These are phyloP conservation scores for Cordyceps pruinosa DNA, from an alignment of 2,329 filamentous ascomycete species.

Conservation along the genomic window DNA sequence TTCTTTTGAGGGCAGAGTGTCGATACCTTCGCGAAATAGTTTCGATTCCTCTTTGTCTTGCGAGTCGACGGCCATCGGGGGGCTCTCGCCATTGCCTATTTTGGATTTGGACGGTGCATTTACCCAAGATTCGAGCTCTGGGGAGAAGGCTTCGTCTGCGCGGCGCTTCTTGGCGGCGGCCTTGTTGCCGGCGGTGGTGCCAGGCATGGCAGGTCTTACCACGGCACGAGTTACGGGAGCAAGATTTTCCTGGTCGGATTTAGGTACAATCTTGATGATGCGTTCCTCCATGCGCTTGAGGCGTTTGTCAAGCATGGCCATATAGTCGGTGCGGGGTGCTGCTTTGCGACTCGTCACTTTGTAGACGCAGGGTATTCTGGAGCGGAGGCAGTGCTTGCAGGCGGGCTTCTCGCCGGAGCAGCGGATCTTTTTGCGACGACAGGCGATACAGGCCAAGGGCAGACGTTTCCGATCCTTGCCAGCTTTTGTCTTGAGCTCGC, in stretches of 20 bases:
- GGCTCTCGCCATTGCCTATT: constrained; percentile 32
- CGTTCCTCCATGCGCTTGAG: constrained; percentile 96
- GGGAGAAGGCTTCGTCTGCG: constrained; percentile 80
- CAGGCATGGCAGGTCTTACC: constrained; percentile 69
- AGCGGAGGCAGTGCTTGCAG: constrained; percentile 91
- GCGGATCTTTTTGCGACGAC: constrained; percentile 92
- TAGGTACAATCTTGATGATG: constrained; percentile 91
- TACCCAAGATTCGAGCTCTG: constrained; percentile 76
- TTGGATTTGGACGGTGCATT: constrained; percentile 48
- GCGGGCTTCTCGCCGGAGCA: constrained; percentile 97
- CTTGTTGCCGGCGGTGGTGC: constrained; percentile 38
- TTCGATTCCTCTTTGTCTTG: constrained; percentile 68
- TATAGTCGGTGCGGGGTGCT: constrained; percentile 91
- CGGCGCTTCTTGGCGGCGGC: constrained; percentile 67
- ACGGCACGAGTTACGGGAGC: constrained; percentile 67
- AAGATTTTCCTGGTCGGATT: constrained; percentile 65
- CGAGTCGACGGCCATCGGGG: constrained; percentile 45
- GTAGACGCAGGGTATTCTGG: constrained; percentile 92
- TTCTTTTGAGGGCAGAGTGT: constrained; percentile 75
- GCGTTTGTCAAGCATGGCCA: constrained; percentile 97
- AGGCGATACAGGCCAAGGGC: constrained; percentile 91
- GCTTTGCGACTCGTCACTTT: constrained; percentile 94
- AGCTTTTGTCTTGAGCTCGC: constrained; percentile 80
- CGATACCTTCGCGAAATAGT: constrained; percentile 72
- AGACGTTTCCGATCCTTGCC: constrained; percentile 93